These are phyloP conservation scores for Pichia terricola DNA, from an alignment of 1,139 yeast species.

Conservation along the genomic window DNA sequence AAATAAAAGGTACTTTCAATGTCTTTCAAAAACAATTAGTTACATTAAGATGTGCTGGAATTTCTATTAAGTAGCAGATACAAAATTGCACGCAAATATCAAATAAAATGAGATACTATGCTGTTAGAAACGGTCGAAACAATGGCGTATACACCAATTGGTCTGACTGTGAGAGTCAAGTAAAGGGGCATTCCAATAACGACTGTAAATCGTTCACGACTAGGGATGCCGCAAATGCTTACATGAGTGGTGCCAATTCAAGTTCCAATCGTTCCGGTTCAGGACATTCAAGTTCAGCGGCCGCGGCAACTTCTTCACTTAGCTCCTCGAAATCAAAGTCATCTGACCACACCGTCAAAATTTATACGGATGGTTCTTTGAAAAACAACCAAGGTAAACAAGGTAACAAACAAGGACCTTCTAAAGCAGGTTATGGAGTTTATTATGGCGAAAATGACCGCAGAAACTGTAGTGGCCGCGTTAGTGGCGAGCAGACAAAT, in stretches of 20 bases:
- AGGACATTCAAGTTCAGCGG: too few species aligned
- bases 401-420: slow-evolving; percentile 4
- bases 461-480: slow-evolving; percentile 30
- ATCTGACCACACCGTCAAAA: slow-evolving; percentile 5
- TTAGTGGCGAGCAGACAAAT: slow-evolving; percentile 57
- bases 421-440: slow-evolving; percentile 63
- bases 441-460: slow-evolving; percentile 50
- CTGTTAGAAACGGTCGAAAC: slow-evolving; percentile 14
- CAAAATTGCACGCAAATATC: too few species aligned
- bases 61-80: too few species aligned
- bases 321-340: too few species aligned
- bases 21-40: too few species aligned
- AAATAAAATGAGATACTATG: slow-evolving; percentile 13
- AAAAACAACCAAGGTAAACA: slow-evolving; percentile 19
- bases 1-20: too few species aligned
- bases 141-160: slow-evolving; percentile 14
- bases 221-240: slow-evolving; percentile 10
- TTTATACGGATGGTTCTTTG: slow-evolving; percentile 71
- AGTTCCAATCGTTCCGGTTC: not conserved
- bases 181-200: slow-evolving; percentile 11
- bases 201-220: slow-evolving; percentile 13
- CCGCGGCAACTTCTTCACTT: too few species aligned
- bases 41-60: too few species aligned
- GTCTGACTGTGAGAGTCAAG: slow-evolving; percentile 12
- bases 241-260: slow-evolving; percentile 1